A percentile compares a stretch with the other conserved stretches of the same genome.
Conservation (phyloP, 2,329 filamentous ascomycete genomes). For the Fusarium penzigii region DNA sequence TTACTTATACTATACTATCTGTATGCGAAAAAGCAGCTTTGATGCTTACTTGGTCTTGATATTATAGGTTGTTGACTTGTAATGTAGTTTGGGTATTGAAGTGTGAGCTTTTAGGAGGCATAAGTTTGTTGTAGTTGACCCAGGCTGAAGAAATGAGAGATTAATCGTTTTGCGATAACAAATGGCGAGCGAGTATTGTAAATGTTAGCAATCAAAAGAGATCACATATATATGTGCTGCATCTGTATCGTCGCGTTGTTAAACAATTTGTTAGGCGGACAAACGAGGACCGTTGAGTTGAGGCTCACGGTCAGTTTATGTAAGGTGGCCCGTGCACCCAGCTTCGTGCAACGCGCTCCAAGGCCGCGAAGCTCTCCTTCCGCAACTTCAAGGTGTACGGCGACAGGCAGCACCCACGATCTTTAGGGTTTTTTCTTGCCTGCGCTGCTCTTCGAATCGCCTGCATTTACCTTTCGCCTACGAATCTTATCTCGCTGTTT, state of each 20-base stretch:
- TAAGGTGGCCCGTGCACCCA: slow-evolving; percentile 18
- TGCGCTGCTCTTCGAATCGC: slow-evolving; percentile 11
- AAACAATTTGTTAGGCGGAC: background rate
- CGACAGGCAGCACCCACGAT: slow-evolving; percentile 10
- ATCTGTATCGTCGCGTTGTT: background rate
- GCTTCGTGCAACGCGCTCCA: slow-evolving; percentile 20
- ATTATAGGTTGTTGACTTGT: background rate
- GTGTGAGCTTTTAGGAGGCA: background rate
- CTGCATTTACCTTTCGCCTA: slow-evolving; percentile 1
- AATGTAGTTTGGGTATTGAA: background rate
- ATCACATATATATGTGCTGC: background rate
- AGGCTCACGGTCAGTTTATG: slow-evolving; percentile 5
- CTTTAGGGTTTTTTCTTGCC: slow-evolving; percentile 13
- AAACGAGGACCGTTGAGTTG: background rate
- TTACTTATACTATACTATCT: slow-evolving; percentile 4
- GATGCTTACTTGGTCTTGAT: too few relatives aligned
- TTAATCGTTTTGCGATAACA: too few relatives aligned
- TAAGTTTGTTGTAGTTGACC: too few relatives aligned
- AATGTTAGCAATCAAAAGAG: too few relatives aligned
- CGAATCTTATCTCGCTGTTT: background rate
- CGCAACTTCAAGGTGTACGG: slow-evolving; percentile 15
- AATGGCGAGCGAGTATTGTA: too few relatives aligned
- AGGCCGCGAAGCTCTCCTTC: slow-evolving; percentile 20
- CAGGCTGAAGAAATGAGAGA: background rate
- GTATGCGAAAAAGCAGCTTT: background rate